Conservation (phyloP, 1,284 basidiomycete species). For the Abortiporus biennis region DNA sequence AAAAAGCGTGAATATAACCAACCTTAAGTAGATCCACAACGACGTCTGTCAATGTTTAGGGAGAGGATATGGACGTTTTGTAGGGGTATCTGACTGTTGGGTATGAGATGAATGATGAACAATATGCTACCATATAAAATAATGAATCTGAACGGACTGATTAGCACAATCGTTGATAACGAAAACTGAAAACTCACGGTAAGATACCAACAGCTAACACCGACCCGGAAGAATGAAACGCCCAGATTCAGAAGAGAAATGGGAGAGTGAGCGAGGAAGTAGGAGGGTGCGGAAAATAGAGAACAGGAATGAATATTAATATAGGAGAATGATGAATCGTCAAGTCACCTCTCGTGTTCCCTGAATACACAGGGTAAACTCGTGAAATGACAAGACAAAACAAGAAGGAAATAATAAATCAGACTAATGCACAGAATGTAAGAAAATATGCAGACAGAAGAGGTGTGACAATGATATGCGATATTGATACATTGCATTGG, state of each 20-base stretch:
- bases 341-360: not conserved
- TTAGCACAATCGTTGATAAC: too few relatives aligned
- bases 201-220: too few relatives aligned
- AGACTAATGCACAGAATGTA: not conserved
- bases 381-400: not conserved
- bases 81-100: too few relatives aligned
- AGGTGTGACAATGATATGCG: constrained; percentile 18
- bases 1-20: not conserved
- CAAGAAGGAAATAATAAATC: not conserved
- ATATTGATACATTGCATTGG: constrained; percentile 28
- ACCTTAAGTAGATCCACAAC: not conserved
- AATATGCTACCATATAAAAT: too few relatives aligned
- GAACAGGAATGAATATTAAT: not conserved
- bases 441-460: not conserved
- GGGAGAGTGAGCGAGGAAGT: not conserved
- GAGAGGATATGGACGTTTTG: not conserved
- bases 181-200: too few relatives aligned
- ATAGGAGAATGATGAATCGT: not conserved
- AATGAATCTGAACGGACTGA: too few relatives aligned
- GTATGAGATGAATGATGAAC: too few relatives aligned
- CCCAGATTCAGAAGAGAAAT: too few relatives aligned
- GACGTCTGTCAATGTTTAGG: not conserved
- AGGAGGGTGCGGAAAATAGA: not conserved
- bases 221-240: too few relatives aligned
- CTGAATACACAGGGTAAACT: not conserved